These are phyloP conservation scores for Geranomyces michiganensis DNA, from an alignment of 192 early-diverging fungal species.

Conservation along the genomic window DNA sequence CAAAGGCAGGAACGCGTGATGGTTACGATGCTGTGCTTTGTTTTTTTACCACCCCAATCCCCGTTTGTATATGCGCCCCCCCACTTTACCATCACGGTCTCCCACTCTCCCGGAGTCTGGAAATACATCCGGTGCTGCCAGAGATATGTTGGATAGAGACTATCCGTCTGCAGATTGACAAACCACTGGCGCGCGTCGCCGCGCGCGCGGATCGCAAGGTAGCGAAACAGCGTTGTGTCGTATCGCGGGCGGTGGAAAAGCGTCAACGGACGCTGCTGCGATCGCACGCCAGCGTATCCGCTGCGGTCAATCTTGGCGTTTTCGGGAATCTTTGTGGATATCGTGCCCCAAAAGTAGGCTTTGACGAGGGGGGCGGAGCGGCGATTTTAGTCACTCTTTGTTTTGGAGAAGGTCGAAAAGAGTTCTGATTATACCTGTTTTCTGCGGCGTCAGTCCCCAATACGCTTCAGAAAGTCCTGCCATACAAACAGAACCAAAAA, in stretches of 20 bases:
- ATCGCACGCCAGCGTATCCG: conserved; percentile 91
- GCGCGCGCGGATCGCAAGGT: conserved; percentile 76
- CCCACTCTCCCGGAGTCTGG: conserved; percentile 87
- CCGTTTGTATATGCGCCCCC: no score
- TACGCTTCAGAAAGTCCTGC: conserved; percentile 73
- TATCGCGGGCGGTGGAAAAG: conserved; percentile 77
- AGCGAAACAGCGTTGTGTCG: conserved; percentile 86
- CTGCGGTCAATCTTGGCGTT: conserved; percentile 71
- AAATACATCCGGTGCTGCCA: conserved; percentile 94
- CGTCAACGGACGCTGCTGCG: conserved; percentile 68
- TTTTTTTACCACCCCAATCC: neutral
- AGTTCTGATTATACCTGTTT: conserved; percentile 59
- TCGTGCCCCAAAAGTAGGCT: conserved; percentile 73
- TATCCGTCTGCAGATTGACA: conserved; percentile 91
- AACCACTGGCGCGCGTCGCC: conserved; percentile 87
- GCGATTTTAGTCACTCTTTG: neutral
- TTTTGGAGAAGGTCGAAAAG: no score
- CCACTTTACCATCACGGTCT: conserved; percentile 74
- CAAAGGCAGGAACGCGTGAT: neutral
- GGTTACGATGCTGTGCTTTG: neutral
- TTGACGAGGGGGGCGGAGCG: neutral
- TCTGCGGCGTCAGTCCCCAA: conserved; percentile 69
- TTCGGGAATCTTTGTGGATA: conserved; percentile 78
- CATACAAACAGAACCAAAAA: neutral
- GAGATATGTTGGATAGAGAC: conserved; percentile 78